Conservation (phyloP, 768 basidiomycete species). For the Epithele typhae region DNA sequence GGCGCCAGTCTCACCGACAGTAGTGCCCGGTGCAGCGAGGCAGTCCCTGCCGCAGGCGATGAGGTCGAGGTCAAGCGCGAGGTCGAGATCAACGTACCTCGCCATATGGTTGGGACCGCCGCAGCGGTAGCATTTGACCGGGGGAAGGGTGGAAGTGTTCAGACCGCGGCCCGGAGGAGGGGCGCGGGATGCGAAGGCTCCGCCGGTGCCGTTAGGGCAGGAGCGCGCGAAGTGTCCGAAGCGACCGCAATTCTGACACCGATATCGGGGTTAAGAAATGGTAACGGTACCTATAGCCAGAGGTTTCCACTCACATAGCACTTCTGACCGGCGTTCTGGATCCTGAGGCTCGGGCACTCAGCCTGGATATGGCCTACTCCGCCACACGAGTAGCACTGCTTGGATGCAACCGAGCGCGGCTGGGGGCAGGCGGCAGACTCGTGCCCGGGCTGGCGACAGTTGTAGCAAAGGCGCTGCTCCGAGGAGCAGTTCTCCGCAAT, state of each 20-base stretch:
- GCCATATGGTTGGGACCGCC: conserved; percentile 88
- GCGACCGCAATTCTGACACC: conserved; percentile 62
- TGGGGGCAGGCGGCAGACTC: conserved; percentile 86
- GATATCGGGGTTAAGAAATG: conserved; percentile 4
- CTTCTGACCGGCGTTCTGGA: conserved; percentile 67
- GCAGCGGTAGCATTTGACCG: conserved; percentile 87
- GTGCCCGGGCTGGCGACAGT: conserved; percentile 92
- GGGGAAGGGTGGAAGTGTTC: conserved; percentile 72
- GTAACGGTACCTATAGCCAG: neutral
- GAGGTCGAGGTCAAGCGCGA: conserved; percentile 1
- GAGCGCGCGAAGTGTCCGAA: conserved; percentile 78
- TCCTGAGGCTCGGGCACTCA: conserved; percentile 77
- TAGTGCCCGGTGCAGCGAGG: conserved; percentile 64
- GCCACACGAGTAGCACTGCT: conserved; percentile 92
- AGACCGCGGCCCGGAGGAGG: conserved; percentile 72
- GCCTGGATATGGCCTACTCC: conserved; percentile 90
- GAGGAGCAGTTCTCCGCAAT: conserved; percentile 91
- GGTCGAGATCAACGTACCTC: conserved; percentile 39
- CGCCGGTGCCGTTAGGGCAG: conserved; percentile 54
- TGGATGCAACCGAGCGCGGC: conserved; percentile 76
- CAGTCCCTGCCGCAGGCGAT: conserved; percentile 55
- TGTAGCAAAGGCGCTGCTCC: conserved; percentile 88
- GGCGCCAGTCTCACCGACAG: conserved; percentile 41
- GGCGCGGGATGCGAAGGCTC: conserved; percentile 58
- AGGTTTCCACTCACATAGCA: conserved; percentile 62